These are phyloP conservation scores for Ceriops zippeliana DNA, from an alignment of 345 rosid genomes.

Conservation along the genomic window DNA sequence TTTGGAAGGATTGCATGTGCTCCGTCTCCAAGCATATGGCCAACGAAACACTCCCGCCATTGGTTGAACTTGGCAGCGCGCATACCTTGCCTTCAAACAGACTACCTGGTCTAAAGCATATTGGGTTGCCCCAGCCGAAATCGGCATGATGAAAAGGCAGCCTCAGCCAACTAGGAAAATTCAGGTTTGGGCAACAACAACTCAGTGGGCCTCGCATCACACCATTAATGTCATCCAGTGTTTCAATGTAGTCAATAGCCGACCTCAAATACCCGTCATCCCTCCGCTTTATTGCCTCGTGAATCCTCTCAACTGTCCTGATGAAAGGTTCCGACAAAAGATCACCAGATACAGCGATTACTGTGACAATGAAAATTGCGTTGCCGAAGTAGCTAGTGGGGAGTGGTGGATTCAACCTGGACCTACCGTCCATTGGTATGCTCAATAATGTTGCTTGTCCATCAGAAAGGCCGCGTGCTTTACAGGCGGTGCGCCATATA, in stretches of 20 bases:
- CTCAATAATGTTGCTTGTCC: conserved; percentile 6
- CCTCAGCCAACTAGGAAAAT: neutral
- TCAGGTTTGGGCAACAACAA: conserved; percentile 4
- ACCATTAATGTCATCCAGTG: neutral
- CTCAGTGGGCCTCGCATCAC: neutral
- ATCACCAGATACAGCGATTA: conserved; percentile 4
- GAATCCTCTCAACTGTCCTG: neutral
- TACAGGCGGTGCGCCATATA: conserved; percentile 21
- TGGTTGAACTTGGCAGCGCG: neutral
- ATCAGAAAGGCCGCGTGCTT: conserved; percentile 2
- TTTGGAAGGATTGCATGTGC: conserved; percentile 14
- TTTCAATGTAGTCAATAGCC: conserved; percentile 12
- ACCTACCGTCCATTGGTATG: neutral
- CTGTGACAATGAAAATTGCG: neutral
- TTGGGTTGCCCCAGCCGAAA: conserved; percentile 13
- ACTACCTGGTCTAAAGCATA: neutral
- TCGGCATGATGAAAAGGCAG: conserved; percentile 11
- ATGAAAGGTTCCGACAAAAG: neutral
- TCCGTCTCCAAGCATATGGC: conserved; percentile 16
- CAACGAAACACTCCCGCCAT: conserved; percentile 1
- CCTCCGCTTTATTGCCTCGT: neutral
- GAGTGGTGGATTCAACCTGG: conserved; percentile 7
- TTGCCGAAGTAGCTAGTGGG: conserved; percentile 11
- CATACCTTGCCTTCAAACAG: neutral
- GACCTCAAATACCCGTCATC: conserved; percentile 17